Evolutionary conservation across 2,329 filamentous ascomycete genomes (phyloP), one percentile per base, ranked within the genome.

Genomic region (Ceratocystis alfenasii): DNA sequence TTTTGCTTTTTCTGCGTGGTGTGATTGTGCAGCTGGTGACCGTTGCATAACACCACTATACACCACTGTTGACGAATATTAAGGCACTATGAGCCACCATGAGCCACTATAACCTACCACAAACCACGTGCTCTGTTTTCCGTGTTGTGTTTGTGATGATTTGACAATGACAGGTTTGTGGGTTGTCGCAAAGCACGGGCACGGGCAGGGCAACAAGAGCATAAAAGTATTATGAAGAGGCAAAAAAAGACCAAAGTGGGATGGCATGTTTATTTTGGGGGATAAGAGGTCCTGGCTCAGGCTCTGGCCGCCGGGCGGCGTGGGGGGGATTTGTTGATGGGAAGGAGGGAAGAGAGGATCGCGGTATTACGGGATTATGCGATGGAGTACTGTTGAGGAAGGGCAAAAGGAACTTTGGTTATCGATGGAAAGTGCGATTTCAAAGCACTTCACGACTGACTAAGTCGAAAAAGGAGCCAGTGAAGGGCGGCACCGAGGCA

Each of bases 291-390:
- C 8, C 33, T 36, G 85, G 71, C 72, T 86, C 22, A 69, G 68
- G 83, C 79, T 70, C 78, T 79, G 0, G 78, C 76, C 0, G 3
- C 80, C 78, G 53, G 85, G 81, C 81, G 83, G 82, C 50, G 50
- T 55, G 50, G 50, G 50, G 22, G 20, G 50, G 7, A 8, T 15
- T 17, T 46, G 45, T 17, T 17, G 45, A 46, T 17, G 45, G n/a
- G 15, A 20, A 48, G 45, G 45, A 17, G 45, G 15, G 45, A 15
- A 48, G 15, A 17, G 8, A 36, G 33, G 33, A 36, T 36, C 33
- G 8, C 33, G 10, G 33, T 36, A 10, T 36, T 36, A 36, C 33
- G 10, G 33, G 8, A 10, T 36, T 36, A 36, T 7, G 33, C 8
- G 8, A 36, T 36, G 8, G 33, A 36, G 33, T 36, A 36, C 8